These are phyloP conservation scores for Alternaria rosae DNA, from an alignment of 2,329 filamentous ascomycete genomes.

Conservation along the genomic window DNA sequence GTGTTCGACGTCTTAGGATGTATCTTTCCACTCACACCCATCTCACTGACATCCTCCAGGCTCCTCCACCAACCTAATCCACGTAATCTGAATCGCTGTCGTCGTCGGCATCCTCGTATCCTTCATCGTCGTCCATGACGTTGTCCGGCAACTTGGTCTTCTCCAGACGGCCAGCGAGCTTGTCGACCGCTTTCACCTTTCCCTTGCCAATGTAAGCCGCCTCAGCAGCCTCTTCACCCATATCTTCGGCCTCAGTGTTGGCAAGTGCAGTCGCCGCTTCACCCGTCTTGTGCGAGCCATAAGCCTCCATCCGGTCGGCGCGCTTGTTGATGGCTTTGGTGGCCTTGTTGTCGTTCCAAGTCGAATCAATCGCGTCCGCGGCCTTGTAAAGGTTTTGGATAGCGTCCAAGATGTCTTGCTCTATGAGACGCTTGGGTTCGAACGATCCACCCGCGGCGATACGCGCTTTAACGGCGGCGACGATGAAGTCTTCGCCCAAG, in stretches of 20 bases:
- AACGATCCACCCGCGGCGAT: background rate
- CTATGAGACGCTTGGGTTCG: background rate
- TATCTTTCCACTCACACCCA: no score
- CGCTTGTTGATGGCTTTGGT: background rate
- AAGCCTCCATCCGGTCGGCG: background rate
- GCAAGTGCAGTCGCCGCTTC: background rate
- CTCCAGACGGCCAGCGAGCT: background rate
- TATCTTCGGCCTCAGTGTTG: background rate
- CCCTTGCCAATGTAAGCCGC: background rate
- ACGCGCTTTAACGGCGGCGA: background rate
- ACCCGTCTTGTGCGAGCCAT: background rate
- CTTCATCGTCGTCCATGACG: background rate
- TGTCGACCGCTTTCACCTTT: background rate
- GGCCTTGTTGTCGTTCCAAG: background rate
- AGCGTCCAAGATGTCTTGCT: background rate
- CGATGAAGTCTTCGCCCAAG: background rate
- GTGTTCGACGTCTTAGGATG: no score
- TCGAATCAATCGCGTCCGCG: background rate
- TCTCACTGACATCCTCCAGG: background rate
- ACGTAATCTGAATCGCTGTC: background rate
- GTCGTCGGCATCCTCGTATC: background rate
- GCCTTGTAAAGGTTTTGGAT: background rate
- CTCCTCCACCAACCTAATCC: background rate
- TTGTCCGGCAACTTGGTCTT: background rate
- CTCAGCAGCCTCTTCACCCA: background rate